Conservation (phyloP, 352 stramenopile species). For the Globisporangium cystogenes region DNA sequence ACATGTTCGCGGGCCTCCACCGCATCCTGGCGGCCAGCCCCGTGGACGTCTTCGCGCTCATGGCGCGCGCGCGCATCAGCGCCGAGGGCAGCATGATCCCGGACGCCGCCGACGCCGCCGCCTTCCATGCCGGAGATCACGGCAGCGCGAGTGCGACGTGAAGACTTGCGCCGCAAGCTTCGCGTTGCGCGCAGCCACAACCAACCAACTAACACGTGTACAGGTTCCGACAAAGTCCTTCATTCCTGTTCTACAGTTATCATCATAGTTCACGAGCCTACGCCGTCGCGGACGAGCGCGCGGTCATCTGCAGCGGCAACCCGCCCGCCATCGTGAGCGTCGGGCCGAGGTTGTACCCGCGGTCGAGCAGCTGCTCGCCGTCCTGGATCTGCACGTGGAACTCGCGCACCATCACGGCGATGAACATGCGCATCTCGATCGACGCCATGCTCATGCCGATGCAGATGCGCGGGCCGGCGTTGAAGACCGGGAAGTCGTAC, state of each 20-base stretch:
- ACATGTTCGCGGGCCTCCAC: slow-evolving; percentile 31
- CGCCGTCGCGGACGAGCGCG: not conserved
- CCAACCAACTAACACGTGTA: no score
- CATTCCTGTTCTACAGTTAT: no score
- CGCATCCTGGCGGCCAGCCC: slow-evolving; percentile 15
- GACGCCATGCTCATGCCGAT: slow-evolving; percentile 64
- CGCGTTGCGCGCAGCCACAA: no score
- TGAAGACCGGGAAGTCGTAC: slow-evolving; percentile 72
- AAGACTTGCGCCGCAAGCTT: no score
- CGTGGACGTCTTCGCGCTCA: slow-evolving; percentile 12
- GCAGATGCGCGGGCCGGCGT: slow-evolving; percentile 60
- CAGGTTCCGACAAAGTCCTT: no score
- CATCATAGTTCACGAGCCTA: no score
- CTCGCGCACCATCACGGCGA: not conserved
- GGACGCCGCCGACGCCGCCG: not conserved
- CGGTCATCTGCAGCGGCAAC: slow-evolving; percentile 2
- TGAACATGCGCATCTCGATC: not conserved
- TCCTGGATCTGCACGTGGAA: not conserved
- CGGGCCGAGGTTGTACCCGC: not conserved
- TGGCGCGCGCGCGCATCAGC: slow-evolving; percentile 21
- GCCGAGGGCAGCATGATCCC: slow-evolving; percentile 22
- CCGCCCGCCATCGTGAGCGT: slow-evolving; percentile 5
- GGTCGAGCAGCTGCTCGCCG: not conserved
- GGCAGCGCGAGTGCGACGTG: no score
- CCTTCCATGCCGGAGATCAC: no score